Evolutionary conservation across 352 stramenopile genomes (phyloP), one percentile per base, ranked within the genome.

Genomic region (Phytophthora multivora): DNA sequence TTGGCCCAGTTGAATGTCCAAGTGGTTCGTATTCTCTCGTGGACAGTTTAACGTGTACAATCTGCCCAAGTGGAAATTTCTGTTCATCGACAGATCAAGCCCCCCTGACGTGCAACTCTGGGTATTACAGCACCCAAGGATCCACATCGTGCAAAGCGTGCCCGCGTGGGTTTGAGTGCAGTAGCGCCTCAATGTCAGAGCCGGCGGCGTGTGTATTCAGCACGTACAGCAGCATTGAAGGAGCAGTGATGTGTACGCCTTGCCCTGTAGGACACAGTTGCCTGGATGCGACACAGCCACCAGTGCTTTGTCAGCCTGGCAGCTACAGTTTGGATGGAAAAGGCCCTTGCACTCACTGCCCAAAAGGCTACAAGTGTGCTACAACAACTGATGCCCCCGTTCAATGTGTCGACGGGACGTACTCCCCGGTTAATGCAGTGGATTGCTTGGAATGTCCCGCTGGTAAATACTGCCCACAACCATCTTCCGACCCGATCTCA

Each of bases 181-280:
- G 43, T 39, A 63, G 23, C 13, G 42, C 63, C 39, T 59, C 67
- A 15, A 67, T 59, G 13, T 46, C 68, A 2, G 19, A 50, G 0
- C 72, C 75, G 13, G 49, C 51, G 50, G 40, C 28, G 1, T 84
- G 75, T 47, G 16, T 49, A 30, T 13, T 53, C 4, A 69, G 72
- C 8, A 71, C 64, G 3, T 80, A 71, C 42, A 73, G 43, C 49
- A 75, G 63, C 19, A 30, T 54, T 5, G 42, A 62, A 23, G 53
- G 61, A 31, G 40, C 47, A 13, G 19, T 41, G 4, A 25, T 41
- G 2, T 89, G 80, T 18, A 26, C 43, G n/a, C 41, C 56, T 7
- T 96, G 87, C 48, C 66, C 75, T 13, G 71, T 71, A 26, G 88
- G 89, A 6, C 80, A 86, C 53, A 63, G 59, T 18, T 96, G 88